Conservation (phyloP, 2,329 filamentous ascomycete species). For the Fusarium fujikuroi region DNA sequence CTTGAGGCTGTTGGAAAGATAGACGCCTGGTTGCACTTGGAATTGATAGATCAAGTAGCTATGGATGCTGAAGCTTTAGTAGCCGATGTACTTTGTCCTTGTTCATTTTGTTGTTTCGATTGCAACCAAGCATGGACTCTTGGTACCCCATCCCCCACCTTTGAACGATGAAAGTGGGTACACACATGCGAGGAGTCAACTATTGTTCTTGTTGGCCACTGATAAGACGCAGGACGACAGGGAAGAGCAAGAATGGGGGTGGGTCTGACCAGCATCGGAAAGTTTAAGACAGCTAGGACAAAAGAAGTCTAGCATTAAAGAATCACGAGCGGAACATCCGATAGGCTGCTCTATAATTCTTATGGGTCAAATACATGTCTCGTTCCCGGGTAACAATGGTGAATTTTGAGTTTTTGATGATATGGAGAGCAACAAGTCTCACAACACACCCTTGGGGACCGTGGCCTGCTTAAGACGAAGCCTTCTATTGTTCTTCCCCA, state of each 20-base stretch:
- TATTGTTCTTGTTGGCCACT: background rate
- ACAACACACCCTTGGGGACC: background rate
- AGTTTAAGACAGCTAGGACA: background rate
- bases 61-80: constrained; percentile 13
- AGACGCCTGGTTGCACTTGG: background rate
- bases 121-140: background rate
- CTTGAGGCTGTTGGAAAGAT: background rate
- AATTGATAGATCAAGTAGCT: background rate
- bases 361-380: fast-evolving
- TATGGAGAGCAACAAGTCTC: background rate
- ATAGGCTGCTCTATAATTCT: background rate
- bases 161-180: background rate
- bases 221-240: background rate
- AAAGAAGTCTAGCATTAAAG: fast-evolving
- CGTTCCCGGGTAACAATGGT: background rate
- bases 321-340: background rate
- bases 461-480: fast-evolving
- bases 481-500: fast-evolving
- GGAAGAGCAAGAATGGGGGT: background rate
- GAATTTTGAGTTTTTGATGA: fast-evolving
- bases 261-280: background rate
- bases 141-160: background rate
- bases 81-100: background rate
- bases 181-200: background rate
- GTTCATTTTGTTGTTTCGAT: background rate